These are phyloP conservation scores for Xylogone sp. DNA, from an alignment of 2,329 filamentous ascomycete genomes.

Conservation along the genomic window DNA sequence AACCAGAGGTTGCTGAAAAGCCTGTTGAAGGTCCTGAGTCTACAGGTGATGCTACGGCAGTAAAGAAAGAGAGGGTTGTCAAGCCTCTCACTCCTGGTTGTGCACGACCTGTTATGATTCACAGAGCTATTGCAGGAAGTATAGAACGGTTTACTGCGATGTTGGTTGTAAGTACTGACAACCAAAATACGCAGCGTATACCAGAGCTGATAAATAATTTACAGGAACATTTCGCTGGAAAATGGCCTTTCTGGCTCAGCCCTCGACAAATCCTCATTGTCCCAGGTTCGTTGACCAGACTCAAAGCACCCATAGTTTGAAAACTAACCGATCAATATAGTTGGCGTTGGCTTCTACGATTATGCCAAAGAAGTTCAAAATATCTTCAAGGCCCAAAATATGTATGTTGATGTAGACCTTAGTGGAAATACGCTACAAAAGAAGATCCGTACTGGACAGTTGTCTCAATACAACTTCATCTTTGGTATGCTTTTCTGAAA, in stretches of 20 bases:
- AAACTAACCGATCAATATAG: slow-evolving; percentile 25
- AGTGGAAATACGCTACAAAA: slow-evolving; percentile 81
- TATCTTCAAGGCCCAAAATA: slow-evolving; percentile 61
- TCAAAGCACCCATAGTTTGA: not conserved
- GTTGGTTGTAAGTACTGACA: slow-evolving; percentile 42
- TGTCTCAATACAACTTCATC: slow-evolving; percentile 81
- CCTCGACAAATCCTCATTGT: slow-evolving; percentile 79
- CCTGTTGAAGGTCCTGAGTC: slow-evolving; percentile 33
- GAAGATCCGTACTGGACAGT: slow-evolving; percentile 80
- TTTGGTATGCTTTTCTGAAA: slow-evolving; percentile 52
- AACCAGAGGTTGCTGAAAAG: slow-evolving; percentile 36
- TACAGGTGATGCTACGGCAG: slow-evolving; percentile 29
- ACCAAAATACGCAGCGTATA: not conserved
- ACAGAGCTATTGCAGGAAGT: slow-evolving; percentile 74
- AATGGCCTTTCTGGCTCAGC: slow-evolving; percentile 87
- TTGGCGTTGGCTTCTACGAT: slow-evolving; percentile 66
- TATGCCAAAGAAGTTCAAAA: slow-evolving; percentile 73
- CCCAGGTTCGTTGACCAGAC: slow-evolving; percentile 34
- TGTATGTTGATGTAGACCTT: slow-evolving; percentile 70
- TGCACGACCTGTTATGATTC: slow-evolving; percentile 80
- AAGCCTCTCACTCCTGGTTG: slow-evolving; percentile 62
- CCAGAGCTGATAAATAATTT: not conserved
- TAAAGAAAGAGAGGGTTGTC: slow-evolving; percentile 39
- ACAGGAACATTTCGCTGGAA: slow-evolving; percentile 74
- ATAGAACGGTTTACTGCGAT: slow-evolving; percentile 70